phyloP scores from a whole-genome alignment of 768 basidiomycete species.

The Holtermanniella nyarrowii region DNA sequence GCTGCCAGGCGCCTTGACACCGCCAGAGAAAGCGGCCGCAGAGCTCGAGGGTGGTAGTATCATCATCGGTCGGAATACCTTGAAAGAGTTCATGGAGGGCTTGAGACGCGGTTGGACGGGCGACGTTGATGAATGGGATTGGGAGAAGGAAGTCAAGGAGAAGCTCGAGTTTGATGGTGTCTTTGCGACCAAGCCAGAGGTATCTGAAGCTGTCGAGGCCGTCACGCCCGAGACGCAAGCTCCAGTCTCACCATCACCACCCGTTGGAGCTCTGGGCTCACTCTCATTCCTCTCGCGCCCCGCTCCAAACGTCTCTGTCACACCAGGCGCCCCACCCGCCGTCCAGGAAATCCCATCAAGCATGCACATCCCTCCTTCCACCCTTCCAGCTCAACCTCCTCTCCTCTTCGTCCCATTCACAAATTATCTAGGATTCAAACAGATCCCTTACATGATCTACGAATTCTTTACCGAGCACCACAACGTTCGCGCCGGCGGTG shows the following conservation, averaged over 20 bases:
- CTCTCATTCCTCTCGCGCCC: slow-evolving; percentile 40
- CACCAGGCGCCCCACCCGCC: background rate
- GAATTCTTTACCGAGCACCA: slow-evolving; percentile 83
- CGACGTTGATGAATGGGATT: slow-evolving; percentile 51
- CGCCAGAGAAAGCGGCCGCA: slow-evolving; percentile 48
- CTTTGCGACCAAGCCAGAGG: background rate
- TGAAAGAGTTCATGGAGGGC: slow-evolving; percentile 92
- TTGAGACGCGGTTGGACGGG: slow-evolving; percentile 75
- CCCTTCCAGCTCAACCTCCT: slow-evolving; percentile 65
- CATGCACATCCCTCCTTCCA: slow-evolving; percentile 48
- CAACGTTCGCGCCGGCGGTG: slow-evolving; percentile 67
- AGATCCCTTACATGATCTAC: slow-evolving; percentile 78
- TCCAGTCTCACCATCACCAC: background rate
- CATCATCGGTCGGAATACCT: slow-evolving; percentile 73
- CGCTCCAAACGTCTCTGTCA: slow-evolving; percentile 13
- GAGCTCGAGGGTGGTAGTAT: slow-evolving; percentile 75
- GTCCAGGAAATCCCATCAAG: slow-evolving; percentile 22
- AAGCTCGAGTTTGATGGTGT: slow-evolving; percentile 54
- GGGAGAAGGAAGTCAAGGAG: slow-evolving; percentile 51
- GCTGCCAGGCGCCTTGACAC: slow-evolving; percentile 44
- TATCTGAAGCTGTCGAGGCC: no score
- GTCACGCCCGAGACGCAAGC: background rate
- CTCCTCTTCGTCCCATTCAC: slow-evolving; percentile 46
- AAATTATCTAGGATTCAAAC: slow-evolving; percentile 61
- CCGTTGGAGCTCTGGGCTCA: no score